Conservation (phyloP, 805 yeast genomes). For the Cyberlindnera xishuangbannaensis region DNA sequence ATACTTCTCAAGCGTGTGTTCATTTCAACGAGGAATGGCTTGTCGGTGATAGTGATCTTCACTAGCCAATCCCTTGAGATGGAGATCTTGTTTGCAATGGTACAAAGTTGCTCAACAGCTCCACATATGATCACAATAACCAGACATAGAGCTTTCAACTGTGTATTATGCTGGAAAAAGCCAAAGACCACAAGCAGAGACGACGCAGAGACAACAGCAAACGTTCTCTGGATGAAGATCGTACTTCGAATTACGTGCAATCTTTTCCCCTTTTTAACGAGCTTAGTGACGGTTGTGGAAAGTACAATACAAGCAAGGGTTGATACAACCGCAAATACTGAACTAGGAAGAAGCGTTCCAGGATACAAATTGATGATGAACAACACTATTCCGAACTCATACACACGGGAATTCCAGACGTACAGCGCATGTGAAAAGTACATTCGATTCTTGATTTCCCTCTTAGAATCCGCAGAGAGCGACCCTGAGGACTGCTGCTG, state of each 20-base stretch:
- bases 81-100: conserved; percentile 31
- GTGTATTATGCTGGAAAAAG: conserved; percentile 7
- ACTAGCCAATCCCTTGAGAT: conserved; percentile 38
- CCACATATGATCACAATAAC: conserved; percentile 26
- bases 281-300: background rate
- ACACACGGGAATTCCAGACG: conserved; percentile 1
- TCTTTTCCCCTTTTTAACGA: conserved; percentile 1
- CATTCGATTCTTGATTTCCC: background rate
- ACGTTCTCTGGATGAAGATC: conserved; percentile 23
- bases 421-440: conserved; percentile 1
- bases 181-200: conserved; percentile 9
- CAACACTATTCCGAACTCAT: conserved; percentile 1
- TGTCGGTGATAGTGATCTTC: conserved; percentile 27
- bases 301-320: background rate
- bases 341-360: background rate
- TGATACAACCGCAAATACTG: background rate
- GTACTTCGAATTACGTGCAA: conserved; percentile 27
- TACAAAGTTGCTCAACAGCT: conserved; percentile 29
- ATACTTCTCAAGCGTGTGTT: conserved; percentile 34
- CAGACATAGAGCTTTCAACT: conserved; percentile 9
- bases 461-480: background rate
- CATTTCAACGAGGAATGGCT: conserved; percentile 21
- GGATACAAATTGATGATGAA: conserved; percentile 1
- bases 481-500: too few relatives aligned
- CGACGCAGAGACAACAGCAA: conserved; percentile 14